phyloP scores from a whole-genome alignment of 768 basidiomycete genomes.

The Boletus huronensis region DNA sequence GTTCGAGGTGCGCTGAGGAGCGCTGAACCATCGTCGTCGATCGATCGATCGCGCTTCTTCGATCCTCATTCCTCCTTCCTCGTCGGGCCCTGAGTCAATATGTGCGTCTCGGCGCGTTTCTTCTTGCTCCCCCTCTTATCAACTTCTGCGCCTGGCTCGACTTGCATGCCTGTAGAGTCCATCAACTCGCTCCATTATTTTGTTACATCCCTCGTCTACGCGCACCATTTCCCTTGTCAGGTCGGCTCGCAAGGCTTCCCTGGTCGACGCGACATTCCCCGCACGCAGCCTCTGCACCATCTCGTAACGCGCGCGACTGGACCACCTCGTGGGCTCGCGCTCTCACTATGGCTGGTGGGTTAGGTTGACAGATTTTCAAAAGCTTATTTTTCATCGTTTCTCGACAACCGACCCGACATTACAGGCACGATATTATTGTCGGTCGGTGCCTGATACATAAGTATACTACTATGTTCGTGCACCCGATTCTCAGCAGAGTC shows the following conservation, averaged over 20 bases:
- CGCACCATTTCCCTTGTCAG: background rate
- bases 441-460: background rate
- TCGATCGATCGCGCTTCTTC: background rate
- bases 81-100: too few relatives aligned
- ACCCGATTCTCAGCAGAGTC: background rate
- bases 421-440: background rate
- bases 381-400: background rate
- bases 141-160: background rate
- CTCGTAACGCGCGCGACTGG: too few relatives aligned
- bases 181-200: background rate
- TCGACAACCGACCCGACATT: too few relatives aligned
- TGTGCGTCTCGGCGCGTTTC: background rate
- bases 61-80: background rate
- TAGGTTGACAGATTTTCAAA: background rate
- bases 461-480: too few relatives aligned
- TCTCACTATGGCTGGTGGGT: too few relatives aligned
- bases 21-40: background rate
- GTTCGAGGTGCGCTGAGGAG: background rate
- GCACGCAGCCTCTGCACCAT: too few relatives aligned
- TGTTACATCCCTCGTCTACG: background rate
- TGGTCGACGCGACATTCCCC: too few relatives aligned
- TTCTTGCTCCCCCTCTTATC: background rate
- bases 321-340: too few relatives aligned
- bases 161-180: background rate
- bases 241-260: too few relatives aligned